Evolutionary conservation across 116 monocot species (phyloP), one percentile per base, ranked within the genome.

Genomic region (Posidonia oceanica): DNA sequence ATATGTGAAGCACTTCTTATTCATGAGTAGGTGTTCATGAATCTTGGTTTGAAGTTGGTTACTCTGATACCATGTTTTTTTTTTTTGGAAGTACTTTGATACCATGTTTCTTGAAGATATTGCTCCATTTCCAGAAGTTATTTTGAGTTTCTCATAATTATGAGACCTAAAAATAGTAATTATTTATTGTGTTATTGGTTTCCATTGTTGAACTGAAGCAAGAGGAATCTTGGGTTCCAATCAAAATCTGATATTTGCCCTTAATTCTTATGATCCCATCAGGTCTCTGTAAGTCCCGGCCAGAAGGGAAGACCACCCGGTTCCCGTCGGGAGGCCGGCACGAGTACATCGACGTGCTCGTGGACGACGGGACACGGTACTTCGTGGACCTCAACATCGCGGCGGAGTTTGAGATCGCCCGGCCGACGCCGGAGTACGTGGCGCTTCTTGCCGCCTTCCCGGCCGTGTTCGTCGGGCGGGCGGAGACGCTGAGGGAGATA

Each of bases 401-500:
- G 13, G 67, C 60, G 3, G 77, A 89, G 51, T 89, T 89, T 59
- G 76, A 81, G 74, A 89, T 89, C 10, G 89, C 89, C 3, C 69
- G 86, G 71, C 83, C 89, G 29, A 89, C 76, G 74, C 39, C n/a
- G 11, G 59, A 81, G n/a, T 86, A 89, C 76, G 29, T 18, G 12
- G 40, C 11, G 11, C 78, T 89, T 17, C 76, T 89, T 36, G 62
- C 14, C 23, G 14, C 39, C 17, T 57, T 86, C 11, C 89, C 89
- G 17, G 8, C 17, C 15, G 68, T 84, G 16, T 77, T 81, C 57
- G 79, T 86, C 5, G 86, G 77, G 10, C 67, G 16, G 63, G 66
- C 79, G 36, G 77, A 78, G 69, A n/a, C 52, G 5, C 59, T 89
- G 1, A 69, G 36, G 72, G 62, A 40, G 11, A 64, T 89, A 4